Percentiles rank a stretch among this genome's conserved stretches.
Evolutionary conservation across 2,329 filamentous ascomycete species (phyloP).

Genomic region (Fusarium multiceps): DNA sequence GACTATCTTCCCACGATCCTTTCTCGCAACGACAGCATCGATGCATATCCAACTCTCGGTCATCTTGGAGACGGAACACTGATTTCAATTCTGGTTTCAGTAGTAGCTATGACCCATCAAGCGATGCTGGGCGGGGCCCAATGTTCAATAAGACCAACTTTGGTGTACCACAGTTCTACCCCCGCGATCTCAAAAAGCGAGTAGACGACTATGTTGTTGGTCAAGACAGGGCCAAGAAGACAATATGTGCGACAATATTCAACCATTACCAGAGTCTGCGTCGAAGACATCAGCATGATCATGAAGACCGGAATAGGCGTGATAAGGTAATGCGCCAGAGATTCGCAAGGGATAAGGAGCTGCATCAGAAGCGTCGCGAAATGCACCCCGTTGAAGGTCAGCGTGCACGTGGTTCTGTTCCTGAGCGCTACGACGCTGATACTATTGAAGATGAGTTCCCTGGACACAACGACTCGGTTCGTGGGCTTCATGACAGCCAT

Average conservation of each 20-base stretch:
- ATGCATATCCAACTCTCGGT: constrained; percentile 41
- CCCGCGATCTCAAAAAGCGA: constrained; percentile 82
- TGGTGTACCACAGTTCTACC: constrained; percentile 72
- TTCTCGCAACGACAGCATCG: constrained; percentile 38
- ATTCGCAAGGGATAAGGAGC: constrained; percentile 73
- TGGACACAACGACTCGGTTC: constrained; percentile 61
- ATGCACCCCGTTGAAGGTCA: constrained; percentile 83
- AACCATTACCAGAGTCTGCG: constrained; percentile 95
- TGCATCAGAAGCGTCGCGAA: constrained; percentile 65
- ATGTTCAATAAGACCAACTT: constrained; percentile 69
- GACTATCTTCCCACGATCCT: neutral
- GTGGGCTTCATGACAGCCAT: constrained; percentile 54
- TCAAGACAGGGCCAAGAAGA: constrained; percentile 93
- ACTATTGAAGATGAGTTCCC: constrained; percentile 64
- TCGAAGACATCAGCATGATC: constrained; percentile 81
- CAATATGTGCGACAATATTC: constrained; percentile 91
- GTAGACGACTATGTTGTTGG: constrained; percentile 97
- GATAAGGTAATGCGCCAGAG: constrained; percentile 78
- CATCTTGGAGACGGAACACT: constrained; percentile 55
- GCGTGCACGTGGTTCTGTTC: constrained; percentile 47
- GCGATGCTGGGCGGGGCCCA: constrained; percentile 65
- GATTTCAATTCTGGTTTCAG: constrained; percentile 69
- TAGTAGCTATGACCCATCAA: constrained; percentile 67
- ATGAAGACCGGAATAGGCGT: constrained; percentile 65
- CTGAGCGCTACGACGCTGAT: constrained; percentile 51